phyloP scores from a whole-genome alignment of 208 protist genomes.

The Trypanosoma lewisi region DNA sequence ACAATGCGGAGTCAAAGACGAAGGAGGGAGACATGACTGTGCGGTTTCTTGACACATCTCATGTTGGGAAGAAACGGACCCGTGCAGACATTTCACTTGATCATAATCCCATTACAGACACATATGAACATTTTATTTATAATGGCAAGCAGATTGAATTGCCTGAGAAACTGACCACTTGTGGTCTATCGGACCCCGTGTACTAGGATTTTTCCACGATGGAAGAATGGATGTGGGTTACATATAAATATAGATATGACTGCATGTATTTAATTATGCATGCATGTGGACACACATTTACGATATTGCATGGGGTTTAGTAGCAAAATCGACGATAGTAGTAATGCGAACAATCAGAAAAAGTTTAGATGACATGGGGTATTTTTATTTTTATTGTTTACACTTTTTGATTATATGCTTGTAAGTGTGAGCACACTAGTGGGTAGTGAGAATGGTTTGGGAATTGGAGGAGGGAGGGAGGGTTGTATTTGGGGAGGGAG shows the following conservation, averaged over 20 bases:
- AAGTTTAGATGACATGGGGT: too few relatives aligned
- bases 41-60: conserved; percentile 7
- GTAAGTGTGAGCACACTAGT: neutral
- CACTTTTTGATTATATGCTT: neutral
- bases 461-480: neutral
- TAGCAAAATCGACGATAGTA: too few relatives aligned
- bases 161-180: conserved; percentile 29
- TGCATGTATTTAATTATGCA: too few relatives aligned
- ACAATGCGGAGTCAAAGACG: neutral
- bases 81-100: conserved; percentile 54
- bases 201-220: conserved; percentile 28
- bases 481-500: neutral
- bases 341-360: too few relatives aligned
- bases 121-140: conserved; percentile 42
- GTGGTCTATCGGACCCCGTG: conserved; percentile 52
- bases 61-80: conserved; percentile 14
- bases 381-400: neutral
- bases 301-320: too few relatives aligned
- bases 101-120: conserved; percentile 62
- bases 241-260: neutral
- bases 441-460: too few relatives aligned
- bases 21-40: neutral
- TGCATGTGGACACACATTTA: too few relatives aligned
- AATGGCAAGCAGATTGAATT: conserved; percentile 38
- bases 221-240: conserved; percentile 4